Evolutionary conservation across 2,329 filamentous ascomycete species (phyloP), one percentile per base, ranked within the genome.

Genomic region (Xenosphaeropsis pyriputrescens): DNA sequence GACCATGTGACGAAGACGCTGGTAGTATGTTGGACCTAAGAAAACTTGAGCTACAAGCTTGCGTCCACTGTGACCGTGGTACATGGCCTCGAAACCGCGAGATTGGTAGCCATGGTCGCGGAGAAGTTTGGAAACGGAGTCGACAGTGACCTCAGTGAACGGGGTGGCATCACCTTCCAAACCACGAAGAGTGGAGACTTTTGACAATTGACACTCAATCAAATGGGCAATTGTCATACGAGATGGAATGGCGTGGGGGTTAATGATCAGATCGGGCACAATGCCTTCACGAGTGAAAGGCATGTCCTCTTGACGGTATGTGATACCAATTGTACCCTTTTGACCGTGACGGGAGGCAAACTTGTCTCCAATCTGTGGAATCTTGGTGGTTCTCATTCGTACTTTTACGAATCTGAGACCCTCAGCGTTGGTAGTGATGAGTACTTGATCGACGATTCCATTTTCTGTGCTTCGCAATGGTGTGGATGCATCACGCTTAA

Each of bases 151-250:
- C 50, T 95, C 89, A 8, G 91, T 96, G 58, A 98, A 98, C 0
- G 93, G 91, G 1, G 91, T 98, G 1, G 91, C 91, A 53, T 98
- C 93, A 51, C 91, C 93, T 64, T 98, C 91, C 60, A 86, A 84
- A 32, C 91, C 93, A 60, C 88, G 84, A 16, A 98, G 70, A 2
- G 91, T 84, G 1, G 86, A 85, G 29, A 98, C 91, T 59, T 98
- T 98, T 58, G 85, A 93, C 40, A 98, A 73, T 49, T 96, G 72
- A 71, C 91, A 98, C 68, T 98, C 91, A 57, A 98, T 93, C 74
- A 98, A 88, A 70, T 98, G 91, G 51, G 91, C 91, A 77, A 98
- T 98, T 2, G 93, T 98, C 91, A 98, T 98, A 75, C 91, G 91
- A 39, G 91, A 98, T 0, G 91, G 91, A 72, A 98, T 98, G 56